Base-by-base conservation (phyloP, 1,284 basidiomycete genomes). In the Apiotrichum akiyoshidainum region DNA sequence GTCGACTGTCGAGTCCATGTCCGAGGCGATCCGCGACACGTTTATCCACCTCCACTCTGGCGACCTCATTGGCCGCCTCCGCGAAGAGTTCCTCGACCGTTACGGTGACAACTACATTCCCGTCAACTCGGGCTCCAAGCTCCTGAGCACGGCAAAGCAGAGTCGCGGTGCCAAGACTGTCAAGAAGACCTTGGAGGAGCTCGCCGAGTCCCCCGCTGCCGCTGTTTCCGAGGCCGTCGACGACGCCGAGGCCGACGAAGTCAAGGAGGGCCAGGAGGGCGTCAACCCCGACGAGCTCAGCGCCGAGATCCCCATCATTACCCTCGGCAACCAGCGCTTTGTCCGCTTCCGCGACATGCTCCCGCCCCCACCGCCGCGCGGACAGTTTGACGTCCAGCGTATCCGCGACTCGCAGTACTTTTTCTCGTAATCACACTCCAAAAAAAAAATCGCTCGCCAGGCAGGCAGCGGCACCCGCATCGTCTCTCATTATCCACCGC, bases 1-100 rank as follows among this genome's bases (percentile, higher is more conserved):
- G 0, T 84, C 82, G 41, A 85, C 84, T 63, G 89, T 98, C 60
- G 91, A 97, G 76, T 81, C 85, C 56, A 96, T 99, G 92, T 90
- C 90, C 0, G 82, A 82, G 50, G 83, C 90, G 67, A 94, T 99
- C 67, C 88, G 95, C 34, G 90, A 95, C 52, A 92, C 91, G 0
- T 99, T 99, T 76, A 90, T 99, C 63, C 86, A 88, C 5, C 82
- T 99, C 12, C 95, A 99, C 76, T 88, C 87, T 21, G 88, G 89
- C 21, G 86, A 95, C 72, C 86, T 98, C 31, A 83, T 98, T 31
- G 77, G 77, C 26, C 74, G 79, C 49, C 70, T 84, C 19, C 74
- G 81, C 39, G 65, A 78, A 46, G 81, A 82, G 87, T 92, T 95
- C 80, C 74, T 83, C 47, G 82, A 87, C 57, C 87, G 90, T 13